Conservation (phyloP, 2,329 filamentous ascomycete species). For the Didymella arachidicola region DNA sequence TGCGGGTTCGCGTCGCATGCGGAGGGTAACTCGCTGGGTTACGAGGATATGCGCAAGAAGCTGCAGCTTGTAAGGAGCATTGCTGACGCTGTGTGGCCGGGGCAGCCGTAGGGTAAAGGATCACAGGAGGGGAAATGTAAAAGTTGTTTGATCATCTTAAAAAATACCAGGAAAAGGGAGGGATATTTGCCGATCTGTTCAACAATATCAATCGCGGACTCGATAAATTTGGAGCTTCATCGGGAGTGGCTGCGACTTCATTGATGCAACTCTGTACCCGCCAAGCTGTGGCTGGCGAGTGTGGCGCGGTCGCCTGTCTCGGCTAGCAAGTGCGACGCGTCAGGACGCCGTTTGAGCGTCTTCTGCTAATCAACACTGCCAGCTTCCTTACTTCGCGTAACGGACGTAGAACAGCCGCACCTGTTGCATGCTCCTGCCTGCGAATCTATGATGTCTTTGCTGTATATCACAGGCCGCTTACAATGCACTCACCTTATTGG, state of each 20-base stretch:
- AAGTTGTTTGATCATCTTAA: neutral
- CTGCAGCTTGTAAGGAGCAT: conserved; percentile 73
- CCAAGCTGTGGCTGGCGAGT: neutral
- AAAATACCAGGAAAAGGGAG: neutral
- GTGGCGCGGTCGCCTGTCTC: neutral
- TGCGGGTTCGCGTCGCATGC: conserved; percentile 70
- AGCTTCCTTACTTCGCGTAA: neutral
- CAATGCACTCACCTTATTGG: neutral
- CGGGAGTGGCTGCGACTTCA: neutral
- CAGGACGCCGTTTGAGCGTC: neutral
- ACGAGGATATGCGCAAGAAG: conserved; percentile 77
- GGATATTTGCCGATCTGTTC: neutral
- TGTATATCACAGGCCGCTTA: neutral
- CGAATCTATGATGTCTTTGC: neutral
- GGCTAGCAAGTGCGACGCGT: neutral
- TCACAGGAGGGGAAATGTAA: conserved; percentile 1
- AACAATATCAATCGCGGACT: neutral
- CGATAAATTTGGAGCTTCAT: neutral
- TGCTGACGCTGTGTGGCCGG: conserved; percentile 75
- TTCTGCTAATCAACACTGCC: neutral
- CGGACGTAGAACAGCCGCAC: neutral
- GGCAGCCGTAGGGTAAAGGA: conserved; percentile 54
- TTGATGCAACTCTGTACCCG: neutral
- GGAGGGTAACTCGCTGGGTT: conserved; percentile 72
- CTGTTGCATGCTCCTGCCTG: neutral